Percentiles rank a stretch among this genome's conserved stretches.
Conservation (phyloP, 2,329 filamentous ascomycete genomes). For the Penicillium nordicum region DNA sequence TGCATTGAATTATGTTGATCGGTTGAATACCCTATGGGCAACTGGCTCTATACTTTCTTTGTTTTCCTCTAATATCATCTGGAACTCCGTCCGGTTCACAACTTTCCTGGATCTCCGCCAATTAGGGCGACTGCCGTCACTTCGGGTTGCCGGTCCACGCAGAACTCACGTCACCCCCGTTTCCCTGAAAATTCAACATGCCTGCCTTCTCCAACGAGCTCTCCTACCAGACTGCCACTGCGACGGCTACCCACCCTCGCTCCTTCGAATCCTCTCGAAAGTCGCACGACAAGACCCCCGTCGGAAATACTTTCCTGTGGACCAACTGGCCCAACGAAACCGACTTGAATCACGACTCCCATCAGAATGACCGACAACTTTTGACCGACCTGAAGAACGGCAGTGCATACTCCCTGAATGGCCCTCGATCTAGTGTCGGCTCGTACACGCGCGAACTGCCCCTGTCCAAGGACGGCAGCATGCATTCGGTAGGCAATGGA, state of each 20-base stretch:
- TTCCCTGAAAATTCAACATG: conserved; percentile 29
- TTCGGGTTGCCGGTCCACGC: conserved; percentile 29
- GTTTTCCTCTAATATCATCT: neutral
- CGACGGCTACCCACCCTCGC: conserved; percentile 34
- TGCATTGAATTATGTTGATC: conserved; percentile 16
- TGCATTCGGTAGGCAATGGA: conserved; percentile 47
- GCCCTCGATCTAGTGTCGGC: conserved; percentile 50
- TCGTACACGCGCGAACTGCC: conserved; percentile 43
- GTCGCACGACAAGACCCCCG: conserved; percentile 43
- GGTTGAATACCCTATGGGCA: conserved; percentile 11
- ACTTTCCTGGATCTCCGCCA: conserved; percentile 17
- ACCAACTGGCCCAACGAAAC: conserved; percentile 44
- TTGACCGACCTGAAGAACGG: conserved; percentile 45
- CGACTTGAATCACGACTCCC: conserved; percentile 39
- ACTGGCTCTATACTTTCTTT: conserved; percentile 6
- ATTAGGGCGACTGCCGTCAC: conserved; percentile 23
- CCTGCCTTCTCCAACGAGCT: conserved; percentile 39
- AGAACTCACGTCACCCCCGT: conserved; percentile 30
- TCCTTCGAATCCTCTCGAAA: conserved; percentile 43
- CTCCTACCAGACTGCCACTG: conserved; percentile 33
- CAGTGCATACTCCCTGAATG: conserved; percentile 59
- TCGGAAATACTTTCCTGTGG: conserved; percentile 47
- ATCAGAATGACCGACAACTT: conserved; percentile 38
- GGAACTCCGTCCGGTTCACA: conserved; percentile 20
- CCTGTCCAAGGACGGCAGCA: conserved; percentile 43